Percentiles rank a stretch among this genome's conserved stretches.
phyloP scores from a whole-genome alignment of 768 basidiomycete species.

The Leccinum barrowsii region DNA sequence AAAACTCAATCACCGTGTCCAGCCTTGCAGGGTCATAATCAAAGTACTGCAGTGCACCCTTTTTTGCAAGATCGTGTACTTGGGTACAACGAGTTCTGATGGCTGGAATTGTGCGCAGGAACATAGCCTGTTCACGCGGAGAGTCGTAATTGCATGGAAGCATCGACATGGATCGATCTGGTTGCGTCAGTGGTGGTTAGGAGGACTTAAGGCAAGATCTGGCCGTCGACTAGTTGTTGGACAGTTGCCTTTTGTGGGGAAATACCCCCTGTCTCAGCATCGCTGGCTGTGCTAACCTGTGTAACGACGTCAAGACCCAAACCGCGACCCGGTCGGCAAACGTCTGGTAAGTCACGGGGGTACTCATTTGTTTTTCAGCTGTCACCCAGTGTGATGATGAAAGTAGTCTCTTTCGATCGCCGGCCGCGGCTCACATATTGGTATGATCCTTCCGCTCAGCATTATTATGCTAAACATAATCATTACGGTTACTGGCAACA shows the following conservation, averaged over 20 bases:
- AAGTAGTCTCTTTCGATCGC: not conserved
- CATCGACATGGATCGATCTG: constrained; percentile 5
- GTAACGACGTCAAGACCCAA: not conserved
- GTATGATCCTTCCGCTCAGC: not conserved
- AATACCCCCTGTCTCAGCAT: constrained; percentile 7
- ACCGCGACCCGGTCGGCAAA: too few species aligned
- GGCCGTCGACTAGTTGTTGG: not conserved
- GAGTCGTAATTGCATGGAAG: constrained; percentile 8
- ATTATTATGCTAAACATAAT: not conserved
- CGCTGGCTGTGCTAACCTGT: not conserved
- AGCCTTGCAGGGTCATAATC: constrained; percentile 80
- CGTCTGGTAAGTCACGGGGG: not conserved
- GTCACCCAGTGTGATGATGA: not conserved
- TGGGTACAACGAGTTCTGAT: constrained; percentile 81
- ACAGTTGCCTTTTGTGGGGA: not conserved
- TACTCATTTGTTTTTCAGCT: not conserved
- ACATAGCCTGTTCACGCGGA: constrained; percentile 40
- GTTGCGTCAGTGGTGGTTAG: not conserved
- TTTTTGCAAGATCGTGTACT: constrained; percentile 74
- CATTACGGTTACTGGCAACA: not conserved
- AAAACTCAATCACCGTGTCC: constrained; percentile 64
- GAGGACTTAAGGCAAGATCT: not conserved
- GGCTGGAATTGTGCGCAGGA: constrained; percentile 83
- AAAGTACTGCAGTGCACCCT: constrained; percentile 80
- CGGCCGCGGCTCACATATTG: not conserved